A percentile compares a stretch with the other conserved stretches of the same genome.
Conservation (phyloP, 2,329 filamentous ascomycete species). For the Byssoonygena ceratinophila region DNA sequence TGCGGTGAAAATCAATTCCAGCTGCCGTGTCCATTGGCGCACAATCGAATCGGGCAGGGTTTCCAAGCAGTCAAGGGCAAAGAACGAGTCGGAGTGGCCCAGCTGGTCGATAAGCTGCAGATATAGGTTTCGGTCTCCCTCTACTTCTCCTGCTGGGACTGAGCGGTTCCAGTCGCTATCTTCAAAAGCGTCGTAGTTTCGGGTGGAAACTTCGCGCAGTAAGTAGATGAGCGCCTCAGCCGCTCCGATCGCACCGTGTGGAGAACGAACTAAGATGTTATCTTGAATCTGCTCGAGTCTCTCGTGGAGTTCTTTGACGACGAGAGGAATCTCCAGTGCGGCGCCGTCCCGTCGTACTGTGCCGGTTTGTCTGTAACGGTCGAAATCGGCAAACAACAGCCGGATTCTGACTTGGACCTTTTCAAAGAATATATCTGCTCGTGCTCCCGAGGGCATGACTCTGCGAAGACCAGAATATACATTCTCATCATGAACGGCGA, state of each 20-base stretch:
- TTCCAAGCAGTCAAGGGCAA: constrained; percentile 34
- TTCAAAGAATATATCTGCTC: constrained; percentile 37
- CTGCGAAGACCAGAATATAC: constrained; percentile 35
- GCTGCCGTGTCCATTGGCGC: constrained; percentile 22
- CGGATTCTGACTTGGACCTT: constrained; percentile 32
- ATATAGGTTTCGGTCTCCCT: constrained; percentile 36
- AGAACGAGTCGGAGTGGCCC: constrained; percentile 18
- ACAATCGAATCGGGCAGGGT: constrained; percentile 26
- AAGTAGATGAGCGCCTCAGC: constrained; percentile 31
- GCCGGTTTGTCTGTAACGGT: constrained; percentile 31
- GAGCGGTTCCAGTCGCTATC: constrained; percentile 28
- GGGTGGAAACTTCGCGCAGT: constrained; percentile 29
- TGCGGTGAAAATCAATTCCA: constrained; percentile 30
- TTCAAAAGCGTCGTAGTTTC: constrained; percentile 33
- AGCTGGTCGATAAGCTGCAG: constrained; percentile 29
- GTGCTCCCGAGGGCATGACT: constrained; percentile 33
- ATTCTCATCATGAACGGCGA: constrained; percentile 37
- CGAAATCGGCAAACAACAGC: constrained; percentile 31
- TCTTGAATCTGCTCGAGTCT: constrained; percentile 25
- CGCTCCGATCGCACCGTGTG: constrained; percentile 31
- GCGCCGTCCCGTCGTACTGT: constrained; percentile 19
- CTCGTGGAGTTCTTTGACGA: constrained; percentile 26
- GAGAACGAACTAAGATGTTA: constrained; percentile 28
- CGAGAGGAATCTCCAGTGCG: constrained; percentile 23
- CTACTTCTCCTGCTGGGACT: constrained; percentile 29